Evolutionary conservation across 2,329 filamentous ascomycete genomes (phyloP), one percentile per base, ranked within the genome.

Genomic region (Scedosporium apiospermum): DNA sequence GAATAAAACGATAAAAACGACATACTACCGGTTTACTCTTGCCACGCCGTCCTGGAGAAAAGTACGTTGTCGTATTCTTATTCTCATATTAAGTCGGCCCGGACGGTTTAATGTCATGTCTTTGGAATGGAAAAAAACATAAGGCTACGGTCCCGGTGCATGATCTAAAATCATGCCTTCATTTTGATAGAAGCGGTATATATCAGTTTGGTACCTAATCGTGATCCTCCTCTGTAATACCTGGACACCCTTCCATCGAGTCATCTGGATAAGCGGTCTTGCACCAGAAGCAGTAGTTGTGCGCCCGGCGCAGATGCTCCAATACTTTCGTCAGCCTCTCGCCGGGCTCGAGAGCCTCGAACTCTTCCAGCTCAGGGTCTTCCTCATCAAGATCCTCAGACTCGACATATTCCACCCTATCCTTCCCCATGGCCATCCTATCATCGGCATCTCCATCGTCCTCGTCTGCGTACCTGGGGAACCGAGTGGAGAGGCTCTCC

Each of bases 201-300:
- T 34, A 10, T 7, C 2, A 10, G 3, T 10, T 34, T 34, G 6
- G 30, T 1, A 1, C 23, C 46, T 61, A 61, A 38, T 61, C 84
- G 65, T 88, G 85, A 69, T 97, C 93, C 70, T 96, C 92, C 74
- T 97, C 95, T 0, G 86, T 89, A 42, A 88, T 63, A 0, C 95
- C 95, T 0, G 95, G 93, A 78, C 95, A 99, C 0, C 90, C 93
- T 12, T 95, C 91, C 88, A 97, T 87, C 42, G 78, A 75, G 42
- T 77, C 78, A 69, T 91, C 86, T 0, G 86, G 83, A 72, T 97
- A 99, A 61, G 79, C 79, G 74, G 83, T 89, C 73, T 97, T 98
- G 76, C 95, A 99, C 90, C 93, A 99, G 72, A 97, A 96, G 76
- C 95, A 99, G 72, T 99, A 99, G 55, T 80, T 75, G 70, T 91